Base-by-base conservation (phyloP, 106 monocot genomes). In the Agapanthus africanus region DNA sequence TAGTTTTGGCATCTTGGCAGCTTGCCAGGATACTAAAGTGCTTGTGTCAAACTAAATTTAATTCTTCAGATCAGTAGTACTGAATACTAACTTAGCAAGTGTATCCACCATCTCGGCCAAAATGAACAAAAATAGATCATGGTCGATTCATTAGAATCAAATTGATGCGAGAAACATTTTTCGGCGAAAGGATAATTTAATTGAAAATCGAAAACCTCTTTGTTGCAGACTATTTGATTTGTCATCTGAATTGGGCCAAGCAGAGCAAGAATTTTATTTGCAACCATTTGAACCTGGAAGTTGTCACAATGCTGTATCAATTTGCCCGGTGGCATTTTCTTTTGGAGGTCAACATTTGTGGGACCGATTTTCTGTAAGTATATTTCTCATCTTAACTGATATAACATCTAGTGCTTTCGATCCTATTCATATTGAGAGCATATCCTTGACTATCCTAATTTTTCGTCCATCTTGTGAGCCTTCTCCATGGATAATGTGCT, bases 241-340 rank as follows among this genome's bases (percentile, higher is more conserved):
- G 34, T 86, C 91, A 54, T 80, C 84, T 64, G 80, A 92, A 70
- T 75, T 86, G 44, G 88, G 91, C 69, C 75, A 35, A 79, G 78
- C 95, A 71, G 95, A 97, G 80, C 95, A 97, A 72, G 95, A 97
- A 65, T 91, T 79, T 71, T 91, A 86, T 78, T 52, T 97, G 59
- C 89, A 97, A 65, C 85, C 84, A 50, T 52, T 78, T 71, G 67
- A 76, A 73, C 32, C 74, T 63, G 80, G 78, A 40, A 80, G 67
- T 67, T 72, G 67, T 38, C 74, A 71, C 23, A 87, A 65, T 72
- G 81, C 64, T 63, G 72, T 54, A 31, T 84, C 87, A 59, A 72
- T 86, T 27, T 89, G 77, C 74, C 97, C 97, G 4, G 74, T 89
- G 59, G 81, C 91, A 73, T 97, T 97, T 70, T 80, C 86, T 46